A percentile compares a stretch with the other conserved stretches of the same genome.
phyloP scores from a whole-genome alignment of 2,329 filamentous ascomycete species.

The Clonostachys sp. region DNA sequence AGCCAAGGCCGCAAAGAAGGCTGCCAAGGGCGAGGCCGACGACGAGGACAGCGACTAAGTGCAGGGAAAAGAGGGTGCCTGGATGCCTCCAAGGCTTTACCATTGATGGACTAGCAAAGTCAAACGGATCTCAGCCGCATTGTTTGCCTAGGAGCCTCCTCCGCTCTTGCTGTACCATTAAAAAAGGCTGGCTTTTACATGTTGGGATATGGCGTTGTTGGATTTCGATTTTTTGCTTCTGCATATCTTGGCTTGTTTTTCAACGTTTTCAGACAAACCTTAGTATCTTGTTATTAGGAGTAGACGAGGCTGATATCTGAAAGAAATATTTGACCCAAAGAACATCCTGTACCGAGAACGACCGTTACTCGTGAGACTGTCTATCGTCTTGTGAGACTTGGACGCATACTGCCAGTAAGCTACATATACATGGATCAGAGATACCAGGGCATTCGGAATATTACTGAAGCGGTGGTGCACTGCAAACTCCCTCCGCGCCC shows the following conservation, averaged over 20 bases:
- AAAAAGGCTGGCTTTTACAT: neutral
- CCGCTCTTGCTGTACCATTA: slow-evolving; percentile 3
- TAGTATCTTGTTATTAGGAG: neutral
- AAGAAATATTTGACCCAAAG: neutral
- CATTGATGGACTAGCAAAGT: too few relatives aligned
- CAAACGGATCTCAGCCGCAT: too few relatives aligned
- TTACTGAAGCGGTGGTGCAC: too few relatives aligned
- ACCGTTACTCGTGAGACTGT: too few relatives aligned
- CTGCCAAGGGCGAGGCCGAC: slow-evolving; percentile 42
- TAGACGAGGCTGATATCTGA: neutral
- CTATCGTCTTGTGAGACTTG: too few relatives aligned
- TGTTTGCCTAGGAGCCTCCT: neutral
- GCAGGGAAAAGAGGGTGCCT: neutral
- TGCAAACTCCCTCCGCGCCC: too few relatives aligned
- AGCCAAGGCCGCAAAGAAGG: slow-evolving; percentile 51
- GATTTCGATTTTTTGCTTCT: neutral
- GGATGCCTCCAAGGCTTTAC: neutral
- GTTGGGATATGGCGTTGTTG: slow-evolving; percentile 3
- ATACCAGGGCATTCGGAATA: too few relatives aligned
- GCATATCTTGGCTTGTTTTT: neutral
- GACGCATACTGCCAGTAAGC: too few relatives aligned
- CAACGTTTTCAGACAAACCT: neutral
- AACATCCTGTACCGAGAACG: neutral
- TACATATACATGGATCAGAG: too few relatives aligned
- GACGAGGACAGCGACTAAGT: slow-evolving; percentile 48